Conservation (phyloP, 352 stramenopile genomes). For the Globisporangium solare region DNA sequence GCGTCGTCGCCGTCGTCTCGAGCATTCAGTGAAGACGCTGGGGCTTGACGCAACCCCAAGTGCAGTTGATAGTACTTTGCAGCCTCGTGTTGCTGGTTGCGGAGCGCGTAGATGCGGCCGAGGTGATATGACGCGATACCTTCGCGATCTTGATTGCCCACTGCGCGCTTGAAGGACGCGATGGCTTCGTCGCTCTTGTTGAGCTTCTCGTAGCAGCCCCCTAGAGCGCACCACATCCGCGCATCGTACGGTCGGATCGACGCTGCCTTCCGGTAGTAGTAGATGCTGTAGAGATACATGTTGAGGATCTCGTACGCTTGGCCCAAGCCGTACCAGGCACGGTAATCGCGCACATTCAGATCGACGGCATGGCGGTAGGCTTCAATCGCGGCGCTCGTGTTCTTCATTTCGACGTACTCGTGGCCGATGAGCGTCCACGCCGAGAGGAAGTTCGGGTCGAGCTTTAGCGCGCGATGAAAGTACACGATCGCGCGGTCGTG, state of each 20-base stretch:
- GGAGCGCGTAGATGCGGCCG: conserved; percentile 46
- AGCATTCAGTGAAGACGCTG: conserved; percentile 2
- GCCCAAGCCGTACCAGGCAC: conserved; percentile 97
- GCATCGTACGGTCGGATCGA: conserved; percentile 95
- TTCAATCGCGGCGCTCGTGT: conserved; percentile 96
- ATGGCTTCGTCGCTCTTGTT: conserved; percentile 64
- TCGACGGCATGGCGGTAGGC: conserved; percentile 93
- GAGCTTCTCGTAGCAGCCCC: conserved; percentile 79
- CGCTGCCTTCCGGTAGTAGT: conserved; percentile 97
- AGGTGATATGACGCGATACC: conserved; percentile 71
- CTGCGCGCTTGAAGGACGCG: conserved; percentile 67
- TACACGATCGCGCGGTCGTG: conserved; percentile 97
- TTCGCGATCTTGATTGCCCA: conserved; percentile 74
- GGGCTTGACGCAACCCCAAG: conserved; percentile 37
- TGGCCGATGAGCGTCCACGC: conserved; percentile 98
- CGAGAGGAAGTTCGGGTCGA: conserved; percentile 93
- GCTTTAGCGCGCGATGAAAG: conserved; percentile 94
- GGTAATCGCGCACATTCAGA: conserved; percentile 93
- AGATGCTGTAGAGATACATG: conserved; percentile 98
- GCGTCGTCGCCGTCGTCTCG: conserved; percentile 1
- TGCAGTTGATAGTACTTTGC: conserved; percentile 76
- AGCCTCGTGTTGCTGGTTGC: conserved; percentile 47
- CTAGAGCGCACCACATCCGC: conserved; percentile 97
- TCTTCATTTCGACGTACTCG: conserved; percentile 99
- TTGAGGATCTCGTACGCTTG: conserved; percentile 99